Percentiles rank a stretch among this genome's conserved stretches.
Conservation (phyloP, 2,329 filamentous ascomycete species). For the Coccinonectria pachysandricola region DNA sequence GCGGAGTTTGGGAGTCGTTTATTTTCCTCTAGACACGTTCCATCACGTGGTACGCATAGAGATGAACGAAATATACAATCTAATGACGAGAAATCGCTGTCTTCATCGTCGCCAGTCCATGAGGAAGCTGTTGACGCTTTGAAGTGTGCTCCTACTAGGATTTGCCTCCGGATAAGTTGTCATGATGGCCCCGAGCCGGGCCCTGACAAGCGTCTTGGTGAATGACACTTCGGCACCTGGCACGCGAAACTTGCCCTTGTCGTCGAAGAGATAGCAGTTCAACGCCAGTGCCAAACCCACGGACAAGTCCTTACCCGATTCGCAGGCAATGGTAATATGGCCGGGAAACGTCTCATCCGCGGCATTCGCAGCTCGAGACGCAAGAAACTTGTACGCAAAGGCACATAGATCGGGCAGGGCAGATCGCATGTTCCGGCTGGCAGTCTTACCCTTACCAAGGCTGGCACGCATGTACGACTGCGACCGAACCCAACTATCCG, state of each 20-base stretch:
- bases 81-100: slow-evolving; percentile 4
- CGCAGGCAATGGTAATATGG: slow-evolving; percentile 54
- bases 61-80: slow-evolving; percentile 8
- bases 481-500: slow-evolving; percentile 30
- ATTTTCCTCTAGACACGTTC: no score
- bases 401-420: slow-evolving; percentile 53
- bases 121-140: slow-evolving; percentile 84
- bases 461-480: slow-evolving; percentile 43
- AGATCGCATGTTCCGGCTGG: slow-evolving; percentile 70
- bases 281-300: slow-evolving; percentile 68
- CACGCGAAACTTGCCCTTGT: slow-evolving; percentile 40
- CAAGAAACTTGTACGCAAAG: slow-evolving; percentile 39
- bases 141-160: slow-evolving; percentile 73
- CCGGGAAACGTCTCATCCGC: slow-evolving; percentile 2
- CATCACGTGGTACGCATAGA: no score
- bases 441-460: slow-evolving; percentile 63
- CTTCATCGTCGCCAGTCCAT: slow-evolving; percentile 46
- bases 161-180: slow-evolving; percentile 69
- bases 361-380: slow-evolving; percentile 1
- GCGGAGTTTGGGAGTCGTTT: no score
- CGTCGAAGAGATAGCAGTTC: slow-evolving; percentile 61
- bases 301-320: slow-evolving; percentile 69
- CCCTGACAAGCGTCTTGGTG: slow-evolving; percentile 68
- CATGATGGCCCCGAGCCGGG: slow-evolving; percentile 72
- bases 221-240: slow-evolving; percentile 27